A percentile compares a stretch with the other conserved stretches of the same genome.
These are phyloP conservation scores for Eimeria nieschulzi DNA, from an alignment of 169 alveolate genomes.

Conservation along the genomic window DNA sequence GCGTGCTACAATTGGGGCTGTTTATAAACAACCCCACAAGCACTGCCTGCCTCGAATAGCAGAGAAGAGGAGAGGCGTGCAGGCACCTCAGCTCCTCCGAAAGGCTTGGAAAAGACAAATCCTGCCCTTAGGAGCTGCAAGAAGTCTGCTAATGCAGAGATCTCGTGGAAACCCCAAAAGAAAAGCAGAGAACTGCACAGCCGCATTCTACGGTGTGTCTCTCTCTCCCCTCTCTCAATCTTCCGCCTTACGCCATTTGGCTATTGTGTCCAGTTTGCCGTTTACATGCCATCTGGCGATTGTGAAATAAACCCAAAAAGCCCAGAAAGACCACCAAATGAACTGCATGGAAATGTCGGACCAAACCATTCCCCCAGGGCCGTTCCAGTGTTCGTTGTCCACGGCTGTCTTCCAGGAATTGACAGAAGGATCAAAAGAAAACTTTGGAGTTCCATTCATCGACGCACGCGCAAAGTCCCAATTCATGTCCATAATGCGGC, in stretches of 20 bases:
- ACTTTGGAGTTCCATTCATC: slow-evolving; percentile 47
- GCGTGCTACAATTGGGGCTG: too few relatives aligned
- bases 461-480: slow-evolving; percentile 50
- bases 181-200: too few relatives aligned
- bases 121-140: too few relatives aligned
- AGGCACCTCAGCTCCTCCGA: too few relatives aligned
- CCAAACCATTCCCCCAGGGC: slow-evolving; percentile 60
- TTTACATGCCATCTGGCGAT: slow-evolving; percentile 66
- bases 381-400: slow-evolving; percentile 67
- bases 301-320: slow-evolving; percentile 34
- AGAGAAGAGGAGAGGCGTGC: too few relatives aligned
- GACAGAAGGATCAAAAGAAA: slow-evolving; percentile 56
- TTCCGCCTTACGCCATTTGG: slow-evolving; percentile 43
- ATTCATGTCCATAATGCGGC: slow-evolving; percentile 55
- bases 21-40: too few relatives aligned
- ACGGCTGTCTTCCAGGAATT: slow-evolving; percentile 15
- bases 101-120: too few relatives aligned
- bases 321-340: slow-evolving; percentile 53
- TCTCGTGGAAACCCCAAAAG: too few relatives aligned
- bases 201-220: background rate
- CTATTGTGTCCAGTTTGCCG: slow-evolving; percentile 58
- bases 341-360: background rate
- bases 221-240: background rate
- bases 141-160: too few relatives aligned
- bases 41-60: too few relatives aligned